Evolutionary conservation across 192 early-diverging fungal species (phyloP).

Genomic region (Backusella tuberculispora): DNA sequence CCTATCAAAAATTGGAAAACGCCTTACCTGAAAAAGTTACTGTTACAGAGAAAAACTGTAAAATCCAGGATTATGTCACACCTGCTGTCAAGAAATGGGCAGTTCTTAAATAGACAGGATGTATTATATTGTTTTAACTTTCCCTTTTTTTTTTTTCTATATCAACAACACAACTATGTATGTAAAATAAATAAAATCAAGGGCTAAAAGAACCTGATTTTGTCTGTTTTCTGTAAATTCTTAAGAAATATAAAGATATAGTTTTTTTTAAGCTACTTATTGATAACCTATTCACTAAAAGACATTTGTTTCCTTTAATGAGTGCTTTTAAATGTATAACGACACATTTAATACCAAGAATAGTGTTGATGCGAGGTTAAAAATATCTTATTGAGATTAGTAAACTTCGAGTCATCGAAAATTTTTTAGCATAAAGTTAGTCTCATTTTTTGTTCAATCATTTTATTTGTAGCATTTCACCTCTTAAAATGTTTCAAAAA

Average conservation of each 20-base stretch:
- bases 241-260: not conserved
- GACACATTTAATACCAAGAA: not conserved
- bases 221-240: not conserved
- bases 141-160: not conserved
- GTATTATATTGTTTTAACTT: not conserved
- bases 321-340: not conserved
- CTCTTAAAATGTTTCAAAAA: too few species aligned
- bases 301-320: not conserved
- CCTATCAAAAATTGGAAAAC: conserved; percentile 18
- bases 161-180: not conserved
- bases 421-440: too few species aligned
- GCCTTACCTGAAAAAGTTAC: conserved; percentile 24
- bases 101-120: conserved; percentile 15
- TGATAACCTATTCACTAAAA: not conserved
- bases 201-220: not conserved
- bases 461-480: too few species aligned
- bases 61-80: conserved; percentile 30
- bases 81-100: conserved; percentile 29
- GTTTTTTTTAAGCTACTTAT: not conserved
- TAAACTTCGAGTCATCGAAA: too few species aligned
- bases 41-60: conserved; percentile 22
- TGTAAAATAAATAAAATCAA: conserved; percentile 3
- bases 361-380: too few species aligned
- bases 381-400: too few species aligned
- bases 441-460: too few species aligned